Percentiles rank a stretch among this genome's conserved stretches.
phyloP scores from a whole-genome alignment of 495 filamentous ascomycete species.

The Pyronema domesticum region DNA sequence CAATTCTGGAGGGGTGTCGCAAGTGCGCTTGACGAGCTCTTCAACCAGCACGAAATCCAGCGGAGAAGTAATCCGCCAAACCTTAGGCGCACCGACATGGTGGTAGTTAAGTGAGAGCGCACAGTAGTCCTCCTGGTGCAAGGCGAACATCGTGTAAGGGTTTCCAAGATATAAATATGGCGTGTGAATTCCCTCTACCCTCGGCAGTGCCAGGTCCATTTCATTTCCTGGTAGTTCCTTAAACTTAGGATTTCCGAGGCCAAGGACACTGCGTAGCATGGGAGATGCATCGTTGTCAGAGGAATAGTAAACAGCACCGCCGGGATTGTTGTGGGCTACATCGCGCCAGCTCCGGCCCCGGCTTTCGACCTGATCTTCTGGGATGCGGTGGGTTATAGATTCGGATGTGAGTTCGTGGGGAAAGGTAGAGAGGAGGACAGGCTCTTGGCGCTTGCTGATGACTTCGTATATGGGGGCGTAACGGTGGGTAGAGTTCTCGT shows the following conservation, averaged over 20 bases:
- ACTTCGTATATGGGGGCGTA: conserved; percentile 19
- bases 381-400: conserved; percentile 4
- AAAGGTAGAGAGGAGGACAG: conserved; percentile 1
- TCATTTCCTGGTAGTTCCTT: conserved; percentile 13
- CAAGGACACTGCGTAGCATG: conserved; percentile 14
- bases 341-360: conserved; percentile 16
- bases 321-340: conserved; percentile 12
- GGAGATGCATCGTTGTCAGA: conserved; percentile 20
- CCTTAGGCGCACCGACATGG: conserved; percentile 19
- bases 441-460: conserved; percentile 7
- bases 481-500: conserved; percentile 10
- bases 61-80: conserved; percentile 20
- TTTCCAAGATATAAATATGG: conserved; percentile 23
- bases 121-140: conserved; percentile 23
- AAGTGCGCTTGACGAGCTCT: conserved; percentile 6
- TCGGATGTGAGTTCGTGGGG: conserved; percentile 5
- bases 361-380: conserved; percentile 9
- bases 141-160: conserved; percentile 19
- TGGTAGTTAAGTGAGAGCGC: conserved; percentile 23
- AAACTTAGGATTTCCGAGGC: conserved; percentile 16
- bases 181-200: conserved; percentile 20
- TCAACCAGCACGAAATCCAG: conserved; percentile 14
- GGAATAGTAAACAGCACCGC: conserved; percentile 16
- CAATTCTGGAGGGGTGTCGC: background rate
- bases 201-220: conserved; percentile 10